phyloP scores from a whole-genome alignment of 306 rosid genomes.

The Fragaria iinumae region DNA sequence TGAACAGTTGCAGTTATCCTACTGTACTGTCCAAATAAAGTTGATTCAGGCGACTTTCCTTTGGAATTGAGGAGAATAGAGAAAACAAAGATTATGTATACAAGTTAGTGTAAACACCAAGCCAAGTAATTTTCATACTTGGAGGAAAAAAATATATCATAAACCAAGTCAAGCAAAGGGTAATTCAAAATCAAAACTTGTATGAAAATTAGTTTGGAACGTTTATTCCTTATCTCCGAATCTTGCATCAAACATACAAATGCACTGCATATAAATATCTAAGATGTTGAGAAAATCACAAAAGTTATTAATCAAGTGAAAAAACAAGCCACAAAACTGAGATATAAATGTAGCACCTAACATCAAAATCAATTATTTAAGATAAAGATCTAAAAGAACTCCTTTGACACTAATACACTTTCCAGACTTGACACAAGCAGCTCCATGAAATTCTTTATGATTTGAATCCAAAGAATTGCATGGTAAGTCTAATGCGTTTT shows the following conservation, averaged over 20 bases:
- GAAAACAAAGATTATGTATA: background rate
- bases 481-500: background rate
- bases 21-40: background rate
- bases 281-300: background rate
- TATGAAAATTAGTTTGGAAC: background rate
- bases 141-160: background rate
- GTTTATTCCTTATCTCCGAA: background rate
- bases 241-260: background rate
- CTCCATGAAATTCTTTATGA: slow-evolving; percentile 1
- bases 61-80: background rate
- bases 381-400: background rate
- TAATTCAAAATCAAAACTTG: background rate
- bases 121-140: background rate
- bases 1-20: background rate
- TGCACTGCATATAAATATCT: background rate
- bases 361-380: background rate
- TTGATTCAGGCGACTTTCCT: background rate
- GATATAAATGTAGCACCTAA: background rate
- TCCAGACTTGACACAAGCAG: slow-evolving; percentile 4
- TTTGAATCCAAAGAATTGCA: slow-evolving; percentile 1
- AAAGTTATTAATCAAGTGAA: background rate
- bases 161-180: background rate
- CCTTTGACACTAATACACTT: background rate
- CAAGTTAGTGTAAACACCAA: background rate
- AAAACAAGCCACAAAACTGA: background rate